Evolutionary conservation across 306 rosid species (phyloP), one percentile per base, ranked within the genome.

Genomic region (Sindora glabra): DNA sequence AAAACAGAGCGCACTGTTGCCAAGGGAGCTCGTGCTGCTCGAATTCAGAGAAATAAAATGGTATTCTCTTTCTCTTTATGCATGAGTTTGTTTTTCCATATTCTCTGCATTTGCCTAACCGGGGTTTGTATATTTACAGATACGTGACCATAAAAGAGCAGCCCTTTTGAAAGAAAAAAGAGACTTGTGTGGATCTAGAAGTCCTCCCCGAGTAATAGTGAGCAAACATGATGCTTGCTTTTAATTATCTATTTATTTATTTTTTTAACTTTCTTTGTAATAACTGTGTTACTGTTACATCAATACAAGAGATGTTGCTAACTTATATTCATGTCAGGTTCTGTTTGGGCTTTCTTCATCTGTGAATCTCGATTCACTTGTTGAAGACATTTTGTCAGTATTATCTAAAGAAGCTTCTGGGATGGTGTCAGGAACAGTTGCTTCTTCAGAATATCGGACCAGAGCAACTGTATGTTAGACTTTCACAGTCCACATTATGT

Each of bases 191-290:
- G 97, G 95, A 69, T 86, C 83, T n/a, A 68, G 71, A 12, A 78
- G 86, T 69, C 71, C 99, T 77, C 99, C 99, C n/a, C 86, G 95
- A 51, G 84, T 94, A 5, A 77, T 86, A 8, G 99, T 94, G 71
- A 84, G 98, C 77, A 2, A 14, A 61, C 3, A 3, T 58, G 14
- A 4, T 4, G 6, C 12, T 18, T 47, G 12, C 23, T 36, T 25
- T 42, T 34, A 62, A 48, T 46, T 30, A 1, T 44, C 6, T 41
- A 5, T 59, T 47, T 15, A 11, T 62, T 14, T n/a, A n/a, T n/a
- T n/a, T n/a, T n/a, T n/a, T n/a, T n/a, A n/a, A n/a, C n/a, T n/a
- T n/a, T n/a, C n/a, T n/a, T n/a, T 15, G 1, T n/a, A 8, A 16
- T 53, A 41, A 44, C 58, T 23, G 34, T 33, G 5, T 13, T 2